Percentiles rank a stretch among this genome's conserved stretches.
phyloP scores from a whole-genome alignment of 495 filamentous ascomycete genomes.

The Aspergillus bertholletiae region DNA sequence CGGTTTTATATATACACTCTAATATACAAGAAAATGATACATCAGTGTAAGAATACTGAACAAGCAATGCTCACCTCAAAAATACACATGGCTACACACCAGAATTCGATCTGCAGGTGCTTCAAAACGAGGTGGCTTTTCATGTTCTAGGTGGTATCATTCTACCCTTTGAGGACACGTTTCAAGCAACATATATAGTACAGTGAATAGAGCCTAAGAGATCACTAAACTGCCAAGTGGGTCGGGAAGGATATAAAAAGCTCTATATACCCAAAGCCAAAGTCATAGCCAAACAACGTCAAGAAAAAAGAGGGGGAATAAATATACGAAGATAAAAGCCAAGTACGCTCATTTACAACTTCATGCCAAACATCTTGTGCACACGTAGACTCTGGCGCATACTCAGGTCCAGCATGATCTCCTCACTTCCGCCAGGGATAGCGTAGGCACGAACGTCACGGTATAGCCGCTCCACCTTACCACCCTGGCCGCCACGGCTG shows the following conservation, averaged over 20 bases:
- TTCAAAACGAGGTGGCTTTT: too few relatives aligned
- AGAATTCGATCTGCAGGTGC: too few relatives aligned
- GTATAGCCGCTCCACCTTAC: conserved; percentile 93
- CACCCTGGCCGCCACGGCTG: conserved; percentile 88
- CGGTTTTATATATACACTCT: too few relatives aligned
- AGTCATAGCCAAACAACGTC: conserved; percentile 1
- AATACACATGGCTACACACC: too few relatives aligned
- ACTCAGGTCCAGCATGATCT: conserved; percentile 98
- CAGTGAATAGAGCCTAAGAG: background rate
- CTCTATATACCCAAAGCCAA: conserved; percentile 6
- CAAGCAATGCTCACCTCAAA: too few relatives aligned
- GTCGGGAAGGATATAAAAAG: background rate
- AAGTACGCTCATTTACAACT: conserved; percentile 56
- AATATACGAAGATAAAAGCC: background rate
- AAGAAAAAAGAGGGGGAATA: background rate
- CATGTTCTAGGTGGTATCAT: too few relatives aligned
- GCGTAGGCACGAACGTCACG: conserved; percentile 97
- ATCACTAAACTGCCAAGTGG: background rate
- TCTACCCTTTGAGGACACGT: background rate
- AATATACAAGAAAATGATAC: too few relatives aligned
- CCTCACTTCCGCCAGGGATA: conserved; percentile 93
- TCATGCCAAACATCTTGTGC: conserved; percentile 91
- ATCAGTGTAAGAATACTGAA: too few relatives aligned
- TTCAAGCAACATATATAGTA: conserved; percentile 5
- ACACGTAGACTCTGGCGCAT: conserved; percentile 91